Base-by-base conservation (phyloP, 1,139 yeast species). In the Arxiozyma bovina region DNA sequence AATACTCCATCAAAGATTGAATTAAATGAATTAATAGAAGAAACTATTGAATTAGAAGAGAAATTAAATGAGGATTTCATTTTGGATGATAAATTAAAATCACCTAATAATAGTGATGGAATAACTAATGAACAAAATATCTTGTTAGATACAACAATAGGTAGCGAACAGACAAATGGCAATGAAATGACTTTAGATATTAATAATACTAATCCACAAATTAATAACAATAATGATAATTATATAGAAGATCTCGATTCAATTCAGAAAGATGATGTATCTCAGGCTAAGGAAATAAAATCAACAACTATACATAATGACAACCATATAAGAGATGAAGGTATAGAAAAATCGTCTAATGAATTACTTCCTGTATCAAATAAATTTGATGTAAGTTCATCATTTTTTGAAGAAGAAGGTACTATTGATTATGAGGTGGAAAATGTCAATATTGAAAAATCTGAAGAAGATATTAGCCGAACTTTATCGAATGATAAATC, bases 31-130 rank as follows among this genome's bases (percentile, higher is more conserved):
- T 50, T 58, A 34, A 38, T 57, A 15, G 48, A 51, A 15, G 55
- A 57, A 43, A 55, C 54, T 30, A 49, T 53, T 4, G 50, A 38
- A 20, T 42, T 55, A 15, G 59, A 58, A 42, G 50, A 51, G 12
- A 50, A 48, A 30, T 40, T 54, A 6, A 20, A 25, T 38, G 40
- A 44, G 20, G 23, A 25, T 23, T 23, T 25, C 20, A 42, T 20
- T 18, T 41, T 18, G 21, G 12, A 22, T 25, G 25, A 45, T 5
- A 50, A 49, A 45, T 45, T 49, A 17, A 54, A 52, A 21, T 48
- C 48, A 18, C 43, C 27, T 25, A 30, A 42, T 43, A 21, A 8
- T 23, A 42, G 18, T 43, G 11, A 21, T 17, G n/a, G 5, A 17
- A 43, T 6, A 43, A 15, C 17, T 18, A 9, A 8, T 43, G 45